phyloP scores from a whole-genome alignment of 2,329 filamentous ascomycete genomes.

The Colletotrichum sp. region DNA sequence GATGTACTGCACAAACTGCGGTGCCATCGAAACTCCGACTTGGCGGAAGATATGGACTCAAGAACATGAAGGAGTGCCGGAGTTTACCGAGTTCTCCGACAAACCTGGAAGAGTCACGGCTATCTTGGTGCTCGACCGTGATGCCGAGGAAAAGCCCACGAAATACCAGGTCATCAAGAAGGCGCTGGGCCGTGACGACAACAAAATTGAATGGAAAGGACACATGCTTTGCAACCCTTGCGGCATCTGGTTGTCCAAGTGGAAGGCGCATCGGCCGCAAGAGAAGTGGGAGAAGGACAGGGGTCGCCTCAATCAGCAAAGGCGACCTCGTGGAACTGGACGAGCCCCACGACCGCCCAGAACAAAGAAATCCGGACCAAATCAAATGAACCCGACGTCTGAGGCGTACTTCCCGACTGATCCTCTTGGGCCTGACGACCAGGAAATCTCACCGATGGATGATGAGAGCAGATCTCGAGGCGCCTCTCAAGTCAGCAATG shows the following conservation, averaged over 20 bases:
- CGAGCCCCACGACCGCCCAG: slow-evolving; percentile 38
- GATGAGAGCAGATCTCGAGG: slow-evolving; percentile 19
- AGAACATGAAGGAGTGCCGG: slow-evolving; percentile 71
- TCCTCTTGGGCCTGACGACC: slow-evolving; percentile 45
- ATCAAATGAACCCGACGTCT: slow-evolving; percentile 51
- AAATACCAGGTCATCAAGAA: slow-evolving; percentile 83
- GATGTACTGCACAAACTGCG: slow-evolving; percentile 89
- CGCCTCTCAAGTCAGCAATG: slow-evolving; percentile 14
- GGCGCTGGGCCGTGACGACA: slow-evolving; percentile 63
- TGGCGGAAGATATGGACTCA: slow-evolving; percentile 95
- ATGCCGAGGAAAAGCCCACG: slow-evolving; percentile 65
- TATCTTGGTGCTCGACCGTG: slow-evolving; percentile 69
- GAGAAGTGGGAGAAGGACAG: slow-evolving; percentile 80
- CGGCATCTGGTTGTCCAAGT: slow-evolving; percentile 93
- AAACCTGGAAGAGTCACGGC: slow-evolving; percentile 77
- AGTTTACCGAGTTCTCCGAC: slow-evolving; percentile 73
- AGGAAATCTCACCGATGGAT: slow-evolving; percentile 3
- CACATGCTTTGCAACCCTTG: slow-evolving; percentile 92
- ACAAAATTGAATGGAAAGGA: slow-evolving; percentile 71
- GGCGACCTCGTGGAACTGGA: slow-evolving; percentile 52
- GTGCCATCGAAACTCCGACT: slow-evolving; percentile 92
- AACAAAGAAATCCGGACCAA: slow-evolving; percentile 55
- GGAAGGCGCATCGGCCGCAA: slow-evolving; percentile 80
- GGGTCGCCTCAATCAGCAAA: slow-evolving; percentile 55
- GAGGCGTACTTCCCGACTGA: slow-evolving; percentile 61